Conservation (phyloP, 768 basidiomycete genomes). For the Baorangia bicolor region DNA sequence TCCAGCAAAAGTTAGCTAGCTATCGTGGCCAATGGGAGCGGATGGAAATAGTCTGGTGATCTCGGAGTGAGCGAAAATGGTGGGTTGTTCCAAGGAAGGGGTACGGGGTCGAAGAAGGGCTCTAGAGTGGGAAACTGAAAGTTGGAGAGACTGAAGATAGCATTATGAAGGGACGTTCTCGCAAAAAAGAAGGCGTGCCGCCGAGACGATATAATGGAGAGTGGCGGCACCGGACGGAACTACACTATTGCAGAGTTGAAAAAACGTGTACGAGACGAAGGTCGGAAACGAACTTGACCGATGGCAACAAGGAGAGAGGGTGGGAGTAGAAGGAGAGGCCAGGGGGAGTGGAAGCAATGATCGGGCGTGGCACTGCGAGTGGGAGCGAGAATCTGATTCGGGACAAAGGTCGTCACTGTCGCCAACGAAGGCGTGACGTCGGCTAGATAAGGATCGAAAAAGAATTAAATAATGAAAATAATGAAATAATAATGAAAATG, state of each 20-base stretch:
- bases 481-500: constrained; percentile 3
- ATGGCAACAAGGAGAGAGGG: constrained; percentile 1
- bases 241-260: neutral
- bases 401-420: no score
- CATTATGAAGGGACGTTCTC: constrained; percentile 2
- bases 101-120: constrained; percentile 6
- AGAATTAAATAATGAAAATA: neutral
- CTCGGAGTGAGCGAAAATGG: constrained; percentile 17
- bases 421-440: constrained; percentile 19
- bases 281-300: constrained; percentile 3
- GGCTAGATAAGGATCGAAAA: constrained; percentile 28
- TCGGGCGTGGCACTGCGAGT: constrained; percentile 20
- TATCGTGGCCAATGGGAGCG: constrained; percentile 10
- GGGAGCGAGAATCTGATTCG: constrained; percentile 6
- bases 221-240: constrained; percentile 20
- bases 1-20: neutral
- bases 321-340: neutral
- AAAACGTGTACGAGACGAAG: neutral
- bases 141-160: neutral
- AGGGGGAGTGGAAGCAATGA: constrained; percentile 6
- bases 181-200: neutral
- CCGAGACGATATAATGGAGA: neutral
- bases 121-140: constrained; percentile 12
- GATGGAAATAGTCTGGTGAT: constrained; percentile 13
- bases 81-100: constrained; percentile 8